These are phyloP conservation scores for Fusarium nelsonii DNA, from an alignment of 2,329 filamentous ascomycete species.

Conservation along the genomic window DNA sequence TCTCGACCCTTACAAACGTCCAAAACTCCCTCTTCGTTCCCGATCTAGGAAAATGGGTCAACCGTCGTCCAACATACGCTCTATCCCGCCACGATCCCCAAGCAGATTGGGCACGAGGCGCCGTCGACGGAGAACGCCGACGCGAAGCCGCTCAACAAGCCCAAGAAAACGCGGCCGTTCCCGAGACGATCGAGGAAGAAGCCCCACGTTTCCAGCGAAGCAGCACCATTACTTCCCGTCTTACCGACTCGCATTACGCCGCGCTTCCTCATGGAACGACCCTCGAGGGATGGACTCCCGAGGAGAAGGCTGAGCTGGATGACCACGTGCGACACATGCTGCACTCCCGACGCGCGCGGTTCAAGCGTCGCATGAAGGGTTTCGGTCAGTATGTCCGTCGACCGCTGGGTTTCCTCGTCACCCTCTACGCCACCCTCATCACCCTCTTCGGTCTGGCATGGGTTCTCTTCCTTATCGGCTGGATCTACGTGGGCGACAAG, in stretches of 20 bases:
- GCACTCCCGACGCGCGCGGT: constrained; percentile 81
- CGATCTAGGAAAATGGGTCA: constrained; percentile 79
- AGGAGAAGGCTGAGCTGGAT: constrained; percentile 81
- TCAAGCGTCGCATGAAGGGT: constrained; percentile 83
- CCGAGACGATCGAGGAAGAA: constrained; percentile 22
- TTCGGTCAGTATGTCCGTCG: constrained; percentile 83
- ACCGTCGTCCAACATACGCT: constrained; percentile 82
- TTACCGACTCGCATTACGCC: constrained; percentile 80
- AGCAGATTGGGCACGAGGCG: constrained; percentile 42
- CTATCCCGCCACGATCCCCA: constrained; percentile 65
- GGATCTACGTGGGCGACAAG: constrained; percentile 83
- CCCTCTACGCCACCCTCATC: constrained; percentile 84
- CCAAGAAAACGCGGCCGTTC: background rate
- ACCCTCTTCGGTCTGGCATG: constrained; percentile 87
- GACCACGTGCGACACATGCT: constrained; percentile 90
- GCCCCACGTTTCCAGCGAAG: constrained; percentile 53
- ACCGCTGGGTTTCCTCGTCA: constrained; percentile 85
- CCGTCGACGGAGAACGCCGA: constrained; percentile 36
- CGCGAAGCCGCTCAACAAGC: constrained; percentile 28
- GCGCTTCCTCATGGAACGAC: constrained; percentile 80
- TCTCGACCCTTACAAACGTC: constrained; percentile 88
- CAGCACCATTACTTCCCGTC: constrained; percentile 73
- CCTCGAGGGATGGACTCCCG: constrained; percentile 79
- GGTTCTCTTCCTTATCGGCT: constrained; percentile 92
- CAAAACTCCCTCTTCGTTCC: constrained; percentile 91